Evolutionary conservation across 768 basidiomycete genomes (phyloP).

Genomic region (Tephrocybe sp.): DNA sequence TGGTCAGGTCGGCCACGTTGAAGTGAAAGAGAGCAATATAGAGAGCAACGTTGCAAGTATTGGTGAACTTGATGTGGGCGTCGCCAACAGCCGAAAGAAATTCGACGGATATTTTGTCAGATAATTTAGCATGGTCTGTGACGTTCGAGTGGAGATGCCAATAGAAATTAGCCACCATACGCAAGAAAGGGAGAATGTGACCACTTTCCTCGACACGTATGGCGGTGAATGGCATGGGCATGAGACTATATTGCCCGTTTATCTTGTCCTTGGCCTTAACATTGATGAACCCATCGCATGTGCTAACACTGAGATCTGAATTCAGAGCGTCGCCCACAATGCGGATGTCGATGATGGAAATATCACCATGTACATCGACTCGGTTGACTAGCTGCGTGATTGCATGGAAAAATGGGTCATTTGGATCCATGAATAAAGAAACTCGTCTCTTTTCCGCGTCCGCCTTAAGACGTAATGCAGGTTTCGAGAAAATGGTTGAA

Average conservation of each 20-base stretch:
- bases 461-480: background rate
- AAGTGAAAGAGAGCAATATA: background rate
- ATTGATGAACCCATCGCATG: background rate
- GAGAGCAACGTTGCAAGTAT: background rate
- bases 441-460: background rate
- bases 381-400: too few species aligned
- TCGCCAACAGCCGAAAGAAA: background rate
- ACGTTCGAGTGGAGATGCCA: background rate
- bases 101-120: background rate
- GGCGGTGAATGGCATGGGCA: background rate
- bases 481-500: background rate
- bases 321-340: background rate
- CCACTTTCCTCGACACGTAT: background rate
- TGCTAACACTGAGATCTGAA: too few species aligned
- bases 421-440: background rate
- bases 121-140: background rate
- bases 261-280: background rate
- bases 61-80: background rate
- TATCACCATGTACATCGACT: too few species aligned
- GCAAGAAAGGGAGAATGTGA: background rate
- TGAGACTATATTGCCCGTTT: background rate
- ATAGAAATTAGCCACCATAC: background rate
- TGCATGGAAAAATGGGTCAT: background rate
- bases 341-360: background rate
- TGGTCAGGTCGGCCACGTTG: background rate